A percentile compares a stretch with the other conserved stretches of the same genome.
Conservation (phyloP, 257 asterid species). For the Salvia hispanica region DNA sequence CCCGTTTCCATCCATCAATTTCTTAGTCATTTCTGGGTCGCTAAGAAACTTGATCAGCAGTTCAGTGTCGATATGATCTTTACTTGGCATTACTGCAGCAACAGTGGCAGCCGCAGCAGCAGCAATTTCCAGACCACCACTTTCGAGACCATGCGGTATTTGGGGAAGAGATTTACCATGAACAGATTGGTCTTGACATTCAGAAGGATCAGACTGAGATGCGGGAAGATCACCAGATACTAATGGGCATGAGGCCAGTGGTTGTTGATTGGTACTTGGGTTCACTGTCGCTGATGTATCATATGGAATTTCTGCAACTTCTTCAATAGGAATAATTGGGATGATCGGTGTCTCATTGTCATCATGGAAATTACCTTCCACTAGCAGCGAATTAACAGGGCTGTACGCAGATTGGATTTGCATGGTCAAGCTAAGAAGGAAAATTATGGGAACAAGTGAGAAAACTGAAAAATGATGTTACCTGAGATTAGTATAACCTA, state of each 20-base stretch:
- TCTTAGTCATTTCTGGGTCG: conserved; percentile 45
- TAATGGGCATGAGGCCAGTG: conserved; percentile 11
- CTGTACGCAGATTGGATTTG: conserved; percentile 31
- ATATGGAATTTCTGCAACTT: conserved; percentile 20
- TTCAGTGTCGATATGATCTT: conserved; percentile 39
- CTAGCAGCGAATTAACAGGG: conserved; percentile 28
- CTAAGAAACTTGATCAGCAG: conserved; percentile 42
- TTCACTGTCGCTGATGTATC: conserved; percentile 22
- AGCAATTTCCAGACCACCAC: conserved; percentile 35
- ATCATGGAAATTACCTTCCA: conserved; percentile 34
- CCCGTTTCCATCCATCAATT: conserved; percentile 32
- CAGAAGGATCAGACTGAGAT: conserved; percentile 20
- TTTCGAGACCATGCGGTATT: conserved; percentile 20
- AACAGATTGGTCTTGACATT: conserved; percentile 17
- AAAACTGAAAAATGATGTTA: conserved; percentile 27
- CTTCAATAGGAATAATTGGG: conserved; percentile 48
- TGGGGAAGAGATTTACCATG: conserved; percentile 25
- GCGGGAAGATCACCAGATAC: conserved; percentile 14
- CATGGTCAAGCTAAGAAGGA: conserved; percentile 27
- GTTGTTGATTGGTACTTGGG: conserved; percentile 20
- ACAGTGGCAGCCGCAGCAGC: conserved; percentile 45
- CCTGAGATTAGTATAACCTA: conserved; percentile 19
- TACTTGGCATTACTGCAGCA: conserved; percentile 38
- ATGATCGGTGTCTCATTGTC: conserved; percentile 37
- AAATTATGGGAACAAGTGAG: background rate